A percentile compares a stretch with the other conserved stretches of the same genome.
Evolutionary conservation across 2,329 filamentous ascomycete species (phyloP).

Genomic region (Talaromyces albobiverticillius): DNA sequence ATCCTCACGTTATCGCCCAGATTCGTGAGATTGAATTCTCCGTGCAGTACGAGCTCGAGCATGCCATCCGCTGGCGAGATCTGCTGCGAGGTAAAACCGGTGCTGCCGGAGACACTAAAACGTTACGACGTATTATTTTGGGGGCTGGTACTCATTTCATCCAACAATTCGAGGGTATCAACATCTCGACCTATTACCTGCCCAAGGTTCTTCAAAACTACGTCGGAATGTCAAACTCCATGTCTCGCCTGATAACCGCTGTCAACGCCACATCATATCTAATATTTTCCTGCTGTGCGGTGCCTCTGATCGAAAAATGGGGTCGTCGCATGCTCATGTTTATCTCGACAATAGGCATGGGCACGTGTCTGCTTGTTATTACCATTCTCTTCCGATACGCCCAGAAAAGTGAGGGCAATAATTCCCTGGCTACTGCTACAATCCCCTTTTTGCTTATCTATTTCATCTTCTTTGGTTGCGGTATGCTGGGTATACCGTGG

Average conservation of each 20-base stretch:
- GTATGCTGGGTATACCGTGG: conserved; percentile 39
- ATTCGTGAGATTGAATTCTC: too few species aligned
- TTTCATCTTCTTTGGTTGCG: conserved; percentile 51
- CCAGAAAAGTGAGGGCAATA: neutral
- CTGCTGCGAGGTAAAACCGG: too few species aligned
- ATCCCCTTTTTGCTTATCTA: conserved; percentile 53
- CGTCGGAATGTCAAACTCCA: conserved; percentile 36
- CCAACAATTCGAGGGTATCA: conserved; percentile 39
- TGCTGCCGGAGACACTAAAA: too few species aligned
- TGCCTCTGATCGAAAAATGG: conserved; percentile 50
- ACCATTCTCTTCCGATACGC: conserved; percentile 47
- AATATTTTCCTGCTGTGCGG: conserved; percentile 41
- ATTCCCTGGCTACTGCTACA: conserved; percentile 28
- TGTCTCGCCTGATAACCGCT: conserved; percentile 54
- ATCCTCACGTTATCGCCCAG: too few species aligned
- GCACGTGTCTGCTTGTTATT: conserved; percentile 51
- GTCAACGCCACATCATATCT: conserved; percentile 51
- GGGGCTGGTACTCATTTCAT: conserved; percentile 27
- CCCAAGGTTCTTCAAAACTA: conserved; percentile 14
- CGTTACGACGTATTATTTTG: conserved; percentile 20
- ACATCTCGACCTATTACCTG: conserved; percentile 15
- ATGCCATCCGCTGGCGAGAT: conserved; percentile 32
- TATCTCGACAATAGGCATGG: conserved; percentile 48
- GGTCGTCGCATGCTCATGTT: conserved; percentile 54
- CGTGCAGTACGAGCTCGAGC: neutral